Percentiles rank a stretch among this genome's conserved stretches.
phyloP scores from a whole-genome alignment of 164 flowering plant species.

The Kalanchoe fedtschenkoi region DNA sequence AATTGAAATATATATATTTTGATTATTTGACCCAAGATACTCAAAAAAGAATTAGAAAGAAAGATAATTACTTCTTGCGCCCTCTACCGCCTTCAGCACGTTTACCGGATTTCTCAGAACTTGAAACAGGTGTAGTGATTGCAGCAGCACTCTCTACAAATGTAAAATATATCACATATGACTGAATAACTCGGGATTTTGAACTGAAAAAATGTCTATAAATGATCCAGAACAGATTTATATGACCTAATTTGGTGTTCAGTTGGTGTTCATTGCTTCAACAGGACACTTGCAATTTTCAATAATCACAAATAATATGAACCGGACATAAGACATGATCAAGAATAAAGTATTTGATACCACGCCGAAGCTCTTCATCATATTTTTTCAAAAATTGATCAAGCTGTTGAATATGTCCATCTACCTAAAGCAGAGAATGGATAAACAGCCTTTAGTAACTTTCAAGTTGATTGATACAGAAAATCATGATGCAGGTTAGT shows the following conservation, averaged over 20 bases:
- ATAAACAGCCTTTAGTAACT: background rate
- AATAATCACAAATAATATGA: background rate
- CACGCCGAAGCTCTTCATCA: constrained; percentile 81
- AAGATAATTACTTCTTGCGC: constrained; percentile 1
- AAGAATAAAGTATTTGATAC: constrained; percentile 18
- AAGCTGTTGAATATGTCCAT: constrained; percentile 82
- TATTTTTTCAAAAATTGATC: constrained; percentile 67
- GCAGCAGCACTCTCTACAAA: constrained; percentile 4
- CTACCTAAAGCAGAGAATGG: constrained; percentile 45
- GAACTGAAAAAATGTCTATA: background rate
- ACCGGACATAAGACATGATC: background rate
- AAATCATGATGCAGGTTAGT: background rate
- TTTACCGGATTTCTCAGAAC: background rate
- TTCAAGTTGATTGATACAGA: background rate
- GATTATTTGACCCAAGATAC: no score
- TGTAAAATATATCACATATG: background rate
- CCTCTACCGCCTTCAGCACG: background rate
- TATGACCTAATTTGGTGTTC: background rate
- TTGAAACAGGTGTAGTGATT: background rate
- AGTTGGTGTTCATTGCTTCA: background rate
- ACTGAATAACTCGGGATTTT: background rate
- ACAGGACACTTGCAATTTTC: background rate
- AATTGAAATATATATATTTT: no score
- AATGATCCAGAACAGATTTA: background rate
- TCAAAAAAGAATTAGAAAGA: background rate